Evolutionary conservation across 2,329 filamentous ascomycete genomes (phyloP).

Genomic region (Amauroascus niger): DNA sequence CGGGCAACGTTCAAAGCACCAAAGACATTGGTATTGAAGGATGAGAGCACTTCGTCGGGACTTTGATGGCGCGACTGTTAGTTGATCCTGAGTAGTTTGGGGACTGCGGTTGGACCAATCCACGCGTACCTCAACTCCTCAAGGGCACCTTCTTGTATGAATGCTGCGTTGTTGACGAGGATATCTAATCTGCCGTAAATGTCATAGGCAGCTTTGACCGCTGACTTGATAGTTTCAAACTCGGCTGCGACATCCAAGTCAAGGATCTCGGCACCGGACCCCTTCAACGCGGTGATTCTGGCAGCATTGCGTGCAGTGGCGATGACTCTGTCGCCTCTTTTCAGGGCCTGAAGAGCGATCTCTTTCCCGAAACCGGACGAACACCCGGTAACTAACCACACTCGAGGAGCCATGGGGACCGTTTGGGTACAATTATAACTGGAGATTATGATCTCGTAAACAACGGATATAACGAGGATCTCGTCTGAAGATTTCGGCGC

Average conservation of each 20-base stretch:
- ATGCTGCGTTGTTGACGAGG: slow-evolving; percentile 31
- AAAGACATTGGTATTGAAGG: slow-evolving; percentile 34
- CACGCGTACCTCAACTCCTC: slow-evolving; percentile 24
- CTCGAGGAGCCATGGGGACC: slow-evolving; percentile 18
- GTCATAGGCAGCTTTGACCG: slow-evolving; percentile 17
- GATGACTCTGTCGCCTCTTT: slow-evolving; percentile 29
- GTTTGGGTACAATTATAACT: too few relatives aligned
- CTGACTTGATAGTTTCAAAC: slow-evolving; percentile 17
- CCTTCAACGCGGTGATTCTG: slow-evolving; percentile 22
- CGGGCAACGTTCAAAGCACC: slow-evolving; percentile 31
- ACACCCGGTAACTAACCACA: slow-evolving; percentile 32
- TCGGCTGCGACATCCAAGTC: slow-evolving; percentile 22
- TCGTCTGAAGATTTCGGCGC: background rate
- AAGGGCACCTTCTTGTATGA: slow-evolving; percentile 21
- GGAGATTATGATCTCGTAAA: too few relatives aligned
- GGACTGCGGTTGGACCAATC: background rate
- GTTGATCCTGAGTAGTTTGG: background rate
- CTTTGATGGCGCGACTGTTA: slow-evolving; percentile 11
- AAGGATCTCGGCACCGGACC: slow-evolving; percentile 22
- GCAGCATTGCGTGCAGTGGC: slow-evolving; percentile 27
- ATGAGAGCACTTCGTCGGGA: slow-evolving; percentile 19
- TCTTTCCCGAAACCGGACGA: slow-evolving; percentile 29
- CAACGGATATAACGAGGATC: background rate
- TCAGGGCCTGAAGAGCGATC: slow-evolving; percentile 22
- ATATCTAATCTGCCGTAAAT: slow-evolving; percentile 26